Percentiles rank a stretch among this genome's conserved stretches.
phyloP scores from a whole-genome alignment of 805 yeast species.

The Lipomyces orientalis region DNA sequence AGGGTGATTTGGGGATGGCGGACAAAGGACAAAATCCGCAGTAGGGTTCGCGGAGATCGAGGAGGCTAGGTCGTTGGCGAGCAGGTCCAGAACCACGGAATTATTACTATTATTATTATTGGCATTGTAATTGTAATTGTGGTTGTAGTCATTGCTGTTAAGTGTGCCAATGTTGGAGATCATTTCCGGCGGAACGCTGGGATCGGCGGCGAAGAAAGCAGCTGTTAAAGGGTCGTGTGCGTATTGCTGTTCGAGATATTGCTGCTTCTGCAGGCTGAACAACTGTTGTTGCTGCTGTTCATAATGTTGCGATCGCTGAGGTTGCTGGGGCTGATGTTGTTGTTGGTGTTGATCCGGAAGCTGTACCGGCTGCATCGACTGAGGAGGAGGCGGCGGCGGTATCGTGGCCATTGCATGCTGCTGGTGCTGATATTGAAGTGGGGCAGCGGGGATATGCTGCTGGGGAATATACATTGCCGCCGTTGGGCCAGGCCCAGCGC shows the following conservation, averaged over 20 bases:
- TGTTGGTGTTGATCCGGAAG: conserved; percentile 35
- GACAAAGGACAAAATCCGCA: not conserved
- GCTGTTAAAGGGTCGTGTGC: not conserved
- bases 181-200: not conserved
- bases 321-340: conserved; percentile 36
- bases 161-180: not conserved
- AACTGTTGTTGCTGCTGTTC: conserved; percentile 40
- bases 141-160: conserved; percentile 4
- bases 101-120: conserved; percentile 1
- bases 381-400: conserved; percentile 30
- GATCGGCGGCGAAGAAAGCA: not conserved
- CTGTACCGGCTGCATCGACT: conserved; percentile 35
- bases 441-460: not conserved
- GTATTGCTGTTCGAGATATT: conserved; percentile 40
- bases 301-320: conserved; percentile 32
- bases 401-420: not conserved
- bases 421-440: not conserved
- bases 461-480: not conserved
- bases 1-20: conserved; percentile 1
- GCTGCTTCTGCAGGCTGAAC: conserved; percentile 25
- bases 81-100: not conserved
- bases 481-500: not conserved
- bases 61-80: conserved; percentile 8
- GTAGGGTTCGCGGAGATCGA: not conserved
- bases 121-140: conserved; percentile 1